Percentiles rank a stretch among this genome's conserved stretches.
phyloP scores from a whole-genome alignment of 192 early-diverging fungal genomes.

The Coemansia sp. region DNA sequence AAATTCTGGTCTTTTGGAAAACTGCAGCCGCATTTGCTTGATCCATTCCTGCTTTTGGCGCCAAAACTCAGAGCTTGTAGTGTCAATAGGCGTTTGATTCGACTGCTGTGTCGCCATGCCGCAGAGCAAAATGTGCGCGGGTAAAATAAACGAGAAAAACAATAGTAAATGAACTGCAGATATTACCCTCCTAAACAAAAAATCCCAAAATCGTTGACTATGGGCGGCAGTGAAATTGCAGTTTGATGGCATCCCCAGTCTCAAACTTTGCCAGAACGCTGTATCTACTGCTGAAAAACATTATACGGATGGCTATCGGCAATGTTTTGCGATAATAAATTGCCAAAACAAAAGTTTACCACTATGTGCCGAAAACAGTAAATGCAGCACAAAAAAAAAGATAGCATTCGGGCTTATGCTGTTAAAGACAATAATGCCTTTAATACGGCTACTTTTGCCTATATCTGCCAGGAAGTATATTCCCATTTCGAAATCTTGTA shows the following conservation, averaged over 20 bases:
- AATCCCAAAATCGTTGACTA: too few species aligned
- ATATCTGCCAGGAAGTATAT: neutral
- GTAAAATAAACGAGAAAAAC: neutral
- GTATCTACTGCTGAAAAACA: too few species aligned
- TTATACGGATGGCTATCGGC: too few species aligned
- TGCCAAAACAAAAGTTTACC: too few species aligned
- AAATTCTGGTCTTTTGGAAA: constrained; percentile 78
- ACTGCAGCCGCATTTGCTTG: constrained; percentile 77
- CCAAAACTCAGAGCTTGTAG: constrained; percentile 37
- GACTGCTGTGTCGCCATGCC: neutral
- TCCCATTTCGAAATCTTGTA: neutral
- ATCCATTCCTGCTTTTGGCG: constrained; percentile 74
- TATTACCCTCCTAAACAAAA: neutral
- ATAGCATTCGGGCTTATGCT: too few species aligned
- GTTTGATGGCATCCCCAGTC: neutral
- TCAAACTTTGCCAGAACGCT: neutral
- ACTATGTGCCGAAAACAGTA: too few species aligned
- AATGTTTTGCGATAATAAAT: too few species aligned
- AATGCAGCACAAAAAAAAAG: too few species aligned
- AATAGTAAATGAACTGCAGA: constrained; percentile 4
- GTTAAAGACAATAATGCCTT: too few species aligned
- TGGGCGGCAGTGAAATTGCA: too few species aligned
- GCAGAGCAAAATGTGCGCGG: neutral
- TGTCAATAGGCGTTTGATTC: neutral
- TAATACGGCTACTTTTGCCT: too few species aligned